phyloP scores from a whole-genome alignment of 352 stramenopile species.

The Stramenopiles sp. region DNA sequence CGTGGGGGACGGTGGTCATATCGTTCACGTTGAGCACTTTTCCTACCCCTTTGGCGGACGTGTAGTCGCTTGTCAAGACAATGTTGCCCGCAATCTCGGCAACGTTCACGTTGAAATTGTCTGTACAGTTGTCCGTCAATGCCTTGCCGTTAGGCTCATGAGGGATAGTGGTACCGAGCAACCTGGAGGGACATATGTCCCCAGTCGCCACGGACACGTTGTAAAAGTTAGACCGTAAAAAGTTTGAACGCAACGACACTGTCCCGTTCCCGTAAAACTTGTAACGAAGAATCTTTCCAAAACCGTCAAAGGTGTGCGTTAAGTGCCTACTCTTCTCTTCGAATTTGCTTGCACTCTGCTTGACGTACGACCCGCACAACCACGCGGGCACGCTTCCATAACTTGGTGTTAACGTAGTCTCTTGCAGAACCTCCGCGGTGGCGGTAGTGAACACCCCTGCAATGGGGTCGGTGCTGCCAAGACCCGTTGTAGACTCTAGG shows the following conservation, averaged over 20 bases:
- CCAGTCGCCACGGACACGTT: background rate
- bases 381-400: background rate
- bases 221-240: background rate
- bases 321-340: background rate
- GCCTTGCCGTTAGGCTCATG: background rate
- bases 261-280: background rate
- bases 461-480: too few species aligned
- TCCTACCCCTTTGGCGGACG: background rate
- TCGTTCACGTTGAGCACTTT: background rate
- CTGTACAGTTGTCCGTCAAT: background rate
- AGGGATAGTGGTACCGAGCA: background rate
- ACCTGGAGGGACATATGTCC: background rate
- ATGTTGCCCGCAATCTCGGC: background rate
- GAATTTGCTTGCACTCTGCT: background rate
- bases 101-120: constrained; percentile 8
- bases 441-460: background rate
- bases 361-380: background rate
- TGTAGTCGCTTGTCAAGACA: background rate
- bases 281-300: background rate
- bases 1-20: background rate
- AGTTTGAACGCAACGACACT: background rate
- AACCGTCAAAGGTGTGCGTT: background rate
- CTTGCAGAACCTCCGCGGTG: background rate
- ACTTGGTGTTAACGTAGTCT: background rate
- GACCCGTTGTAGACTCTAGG: too few species aligned